phyloP scores from a whole-genome alignment of 495 filamentous ascomycete genomes.

The Rusavskia elegans region DNA sequence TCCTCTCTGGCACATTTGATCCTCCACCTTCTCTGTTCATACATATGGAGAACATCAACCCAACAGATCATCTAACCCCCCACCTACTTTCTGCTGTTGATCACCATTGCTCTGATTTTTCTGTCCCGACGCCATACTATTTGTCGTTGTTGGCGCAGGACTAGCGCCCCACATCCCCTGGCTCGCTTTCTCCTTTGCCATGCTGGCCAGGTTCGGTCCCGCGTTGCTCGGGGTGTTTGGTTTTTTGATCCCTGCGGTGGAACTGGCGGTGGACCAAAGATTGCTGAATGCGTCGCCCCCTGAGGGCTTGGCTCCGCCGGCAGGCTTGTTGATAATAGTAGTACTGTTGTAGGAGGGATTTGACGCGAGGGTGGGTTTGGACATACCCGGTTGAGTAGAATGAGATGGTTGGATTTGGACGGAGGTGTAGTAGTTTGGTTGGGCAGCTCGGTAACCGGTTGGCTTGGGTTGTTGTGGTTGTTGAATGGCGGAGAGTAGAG shows the following conservation, averaged over 20 bases:
- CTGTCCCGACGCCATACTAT: slow-evolving; percentile 9
- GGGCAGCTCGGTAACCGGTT: slow-evolving; percentile 55
- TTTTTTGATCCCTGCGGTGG: slow-evolving; percentile 54
- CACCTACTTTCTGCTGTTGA: slow-evolving; percentile 18
- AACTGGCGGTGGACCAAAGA: slow-evolving; percentile 66
- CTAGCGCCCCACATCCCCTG: slow-evolving; percentile 79
- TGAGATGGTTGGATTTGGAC: slow-evolving; percentile 25
- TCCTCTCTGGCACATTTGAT: no score
- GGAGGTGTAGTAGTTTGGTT: slow-evolving; percentile 92
- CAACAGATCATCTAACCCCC: slow-evolving; percentile 48
- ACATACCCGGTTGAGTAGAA: slow-evolving; percentile 19
- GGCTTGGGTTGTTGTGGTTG: slow-evolving; percentile 36
- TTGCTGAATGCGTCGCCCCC: slow-evolving; percentile 77
- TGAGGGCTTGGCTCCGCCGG: slow-evolving; percentile 36
- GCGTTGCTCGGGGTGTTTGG: slow-evolving; percentile 41
- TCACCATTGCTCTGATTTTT: slow-evolving; percentile 17
- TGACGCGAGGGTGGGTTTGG: slow-evolving; percentile 12
- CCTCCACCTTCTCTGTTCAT: no score
- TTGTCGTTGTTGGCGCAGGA: slow-evolving; percentile 25
- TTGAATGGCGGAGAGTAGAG: slow-evolving; percentile 21
- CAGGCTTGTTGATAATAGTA: slow-evolving; percentile 23
- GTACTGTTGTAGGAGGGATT: slow-evolving; percentile 15
- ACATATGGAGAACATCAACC: slow-evolving; percentile 20
- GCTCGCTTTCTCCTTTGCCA: slow-evolving; percentile 90
- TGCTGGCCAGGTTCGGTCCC: slow-evolving; percentile 66